These are phyloP conservation scores for Litchi chinensis DNA, from an alignment of 345 rosid genomes.

Conservation along the genomic window DNA sequence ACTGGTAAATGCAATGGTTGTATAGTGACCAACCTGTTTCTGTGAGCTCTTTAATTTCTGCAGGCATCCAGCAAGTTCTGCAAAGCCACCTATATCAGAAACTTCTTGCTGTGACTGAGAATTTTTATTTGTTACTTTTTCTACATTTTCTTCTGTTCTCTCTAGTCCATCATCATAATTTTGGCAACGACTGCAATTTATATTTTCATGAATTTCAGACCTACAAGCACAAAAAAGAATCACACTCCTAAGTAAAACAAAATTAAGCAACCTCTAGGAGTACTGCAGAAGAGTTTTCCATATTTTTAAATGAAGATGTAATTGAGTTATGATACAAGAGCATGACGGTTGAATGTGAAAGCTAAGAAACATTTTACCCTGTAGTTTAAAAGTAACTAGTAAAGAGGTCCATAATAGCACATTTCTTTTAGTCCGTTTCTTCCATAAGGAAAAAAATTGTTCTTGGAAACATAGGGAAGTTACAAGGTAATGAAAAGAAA, in stretches of 20 bases:
- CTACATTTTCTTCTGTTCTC: slow-evolving; percentile 37
- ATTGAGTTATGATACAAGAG: neutral
- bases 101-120: slow-evolving; percentile 36
- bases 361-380: neutral
- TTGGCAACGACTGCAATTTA: slow-evolving; percentile 76
- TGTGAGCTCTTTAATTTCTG: slow-evolving; percentile 71
- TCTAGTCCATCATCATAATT: slow-evolving; percentile 31
- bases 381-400: neutral
- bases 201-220: slow-evolving; percentile 91
- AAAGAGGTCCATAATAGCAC: neutral
- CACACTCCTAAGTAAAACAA: neutral
- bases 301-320: neutral
- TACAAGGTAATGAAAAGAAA: too few relatives aligned
- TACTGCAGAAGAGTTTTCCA: neutral
- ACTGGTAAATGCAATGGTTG: neutral
- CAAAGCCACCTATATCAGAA: slow-evolving; percentile 84
- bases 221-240: slow-evolving; percentile 33
- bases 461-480: too few relatives aligned
- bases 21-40: slow-evolving; percentile 62
- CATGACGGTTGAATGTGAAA: neutral
- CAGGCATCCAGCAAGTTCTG: slow-evolving; percentile 70
- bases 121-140: slow-evolving; percentile 26
- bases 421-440: neutral
- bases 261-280: neutral
- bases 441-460: neutral